phyloP scores from a whole-genome alignment of 352 stramenopile species.

The Pythium scleroteichum region DNA sequence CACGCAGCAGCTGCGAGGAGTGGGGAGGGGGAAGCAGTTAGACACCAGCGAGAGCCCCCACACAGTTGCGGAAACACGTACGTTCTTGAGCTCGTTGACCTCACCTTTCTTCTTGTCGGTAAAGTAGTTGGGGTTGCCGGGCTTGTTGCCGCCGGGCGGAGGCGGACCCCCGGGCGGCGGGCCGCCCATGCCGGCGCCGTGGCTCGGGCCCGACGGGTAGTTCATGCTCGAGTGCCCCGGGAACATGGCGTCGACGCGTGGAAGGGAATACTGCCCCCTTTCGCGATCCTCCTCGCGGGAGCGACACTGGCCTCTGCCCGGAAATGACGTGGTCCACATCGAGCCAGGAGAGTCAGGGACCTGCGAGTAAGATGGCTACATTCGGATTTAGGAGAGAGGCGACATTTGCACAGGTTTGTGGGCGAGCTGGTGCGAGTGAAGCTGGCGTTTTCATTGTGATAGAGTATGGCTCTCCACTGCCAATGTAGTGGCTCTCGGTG shows the following conservation, averaged over 20 bases:
- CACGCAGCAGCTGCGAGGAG: conserved; percentile 94
- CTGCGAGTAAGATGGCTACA: too few species aligned
- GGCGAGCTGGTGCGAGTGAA: too few species aligned
- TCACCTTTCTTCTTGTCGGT: conserved; percentile 95
- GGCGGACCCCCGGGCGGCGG: background rate
- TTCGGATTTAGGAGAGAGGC: too few species aligned
- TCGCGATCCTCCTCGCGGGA: conserved; percentile 2
- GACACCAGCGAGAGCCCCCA: too few species aligned
- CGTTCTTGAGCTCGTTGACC: conserved; percentile 95
- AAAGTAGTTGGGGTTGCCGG: conserved; percentile 75
- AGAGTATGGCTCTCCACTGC: too few species aligned
- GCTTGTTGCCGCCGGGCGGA: conserved; percentile 21
- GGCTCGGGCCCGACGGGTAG: conserved; percentile 10
- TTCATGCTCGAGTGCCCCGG: conserved; percentile 34
- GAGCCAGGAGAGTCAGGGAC: too few species aligned
- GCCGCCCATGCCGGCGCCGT: background rate
- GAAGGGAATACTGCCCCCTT: conserved; percentile 14
- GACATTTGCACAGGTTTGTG: too few species aligned
- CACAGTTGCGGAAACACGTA: too few species aligned
- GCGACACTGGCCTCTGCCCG: background rate
- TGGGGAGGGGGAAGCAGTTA: too few species aligned
- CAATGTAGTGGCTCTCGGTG: too few species aligned
- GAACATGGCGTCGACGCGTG: conserved; percentile 34
- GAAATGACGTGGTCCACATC: conserved; percentile 14
- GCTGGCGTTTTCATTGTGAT: too few species aligned